phyloP scores from a whole-genome alignment of 257 asterid genomes.

The Schizonepeta tenuifolia region DNA sequence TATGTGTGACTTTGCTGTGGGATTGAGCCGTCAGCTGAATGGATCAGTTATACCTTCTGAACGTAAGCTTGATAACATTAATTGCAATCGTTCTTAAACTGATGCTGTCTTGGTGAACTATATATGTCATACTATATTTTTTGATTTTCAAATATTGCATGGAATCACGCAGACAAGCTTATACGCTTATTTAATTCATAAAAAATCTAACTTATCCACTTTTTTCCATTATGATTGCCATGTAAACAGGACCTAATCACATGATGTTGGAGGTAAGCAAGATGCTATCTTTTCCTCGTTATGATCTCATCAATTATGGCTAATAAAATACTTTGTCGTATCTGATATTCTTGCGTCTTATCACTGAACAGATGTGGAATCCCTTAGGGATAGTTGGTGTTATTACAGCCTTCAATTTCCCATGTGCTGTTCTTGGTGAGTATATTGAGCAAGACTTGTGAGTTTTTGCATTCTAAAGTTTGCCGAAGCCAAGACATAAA shows the following conservation, averaged over 20 bases:
- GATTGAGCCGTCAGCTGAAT: conserved; percentile 97
- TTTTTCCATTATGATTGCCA: conserved; percentile 24
- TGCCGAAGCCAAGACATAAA: not conserved
- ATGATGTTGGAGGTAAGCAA: conserved; percentile 94
- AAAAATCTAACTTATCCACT: conserved; percentile 9
- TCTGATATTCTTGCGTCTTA: conserved; percentile 31
- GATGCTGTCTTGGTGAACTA: not conserved
- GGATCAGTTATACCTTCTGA: conserved; percentile 98
- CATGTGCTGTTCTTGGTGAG: conserved; percentile 99
- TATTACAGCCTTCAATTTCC: conserved; percentile 97
- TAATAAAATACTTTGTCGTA: conserved; percentile 1
- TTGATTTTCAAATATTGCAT: conserved; percentile 2
- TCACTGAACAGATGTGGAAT: conserved; percentile 83
- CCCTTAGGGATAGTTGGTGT: conserved; percentile 98
- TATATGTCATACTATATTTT: not conserved
- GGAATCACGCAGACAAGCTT: not conserved
- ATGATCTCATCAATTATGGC: not conserved
- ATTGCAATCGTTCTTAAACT: conserved; percentile 15
- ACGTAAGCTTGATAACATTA: conserved; percentile 56
- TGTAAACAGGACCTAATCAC: conserved; percentile 88
- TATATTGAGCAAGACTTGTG: conserved; percentile 16
- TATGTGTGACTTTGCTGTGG: conserved; percentile 99
- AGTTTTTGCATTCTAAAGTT: not conserved
- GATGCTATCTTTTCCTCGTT: conserved; percentile 29
- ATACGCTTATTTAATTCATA: conserved; percentile 1